Evolutionary conservation across 108 stramenopile species (phyloP), one percentile per base, ranked within the genome.

Genomic region (Schizochytrium sp.): DNA sequence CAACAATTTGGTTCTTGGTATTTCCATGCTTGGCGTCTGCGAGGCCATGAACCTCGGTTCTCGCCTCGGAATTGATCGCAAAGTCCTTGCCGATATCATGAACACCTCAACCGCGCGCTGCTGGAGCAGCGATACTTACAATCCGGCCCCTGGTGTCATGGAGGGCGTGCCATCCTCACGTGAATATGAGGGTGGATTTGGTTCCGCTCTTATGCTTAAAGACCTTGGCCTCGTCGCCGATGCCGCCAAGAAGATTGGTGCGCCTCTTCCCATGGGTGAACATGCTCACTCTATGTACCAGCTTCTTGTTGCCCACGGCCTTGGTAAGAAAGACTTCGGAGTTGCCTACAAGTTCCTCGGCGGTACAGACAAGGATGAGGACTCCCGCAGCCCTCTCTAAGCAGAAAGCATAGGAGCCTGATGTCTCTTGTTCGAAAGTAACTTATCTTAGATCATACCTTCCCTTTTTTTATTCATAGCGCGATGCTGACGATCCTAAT

Each of bases 21-120:
- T 97, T 5, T 95, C 95, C 88, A 98, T 98, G 98, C 61, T 95
- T 45, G 98, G 96, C 47, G 96, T 96, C 45, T 93, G 93, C 46
- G 98, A 98, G 83, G 98, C 97, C 47, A 96, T 97, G 96, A 97
- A 95, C 88, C 91, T 98, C 53, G 98, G 98, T 40, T 94, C 95
- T 49, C 87, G 89, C 3, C 88, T 98, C 89, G 97, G 97, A n/a
- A 94, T 97, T 45, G 96, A 98, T 91, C 96, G 97, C 2, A 89
- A 87, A 50, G 92, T 95, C 0, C 89, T 98, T 76, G 96, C 97
- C 44, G 88, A 89, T 15, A 96, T 98, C 7, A 93, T 98, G 93
- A 98, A 98, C 93, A 94, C 95, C 4, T 95, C 95, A 72, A 97
- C 97, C 3, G 97, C 96, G 45, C 95, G 97, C 46, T 98, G 97